Base-by-base conservation (phyloP, 2,329 filamentous ascomycete species). In the Neopestalotiopsis sp. region DNA sequence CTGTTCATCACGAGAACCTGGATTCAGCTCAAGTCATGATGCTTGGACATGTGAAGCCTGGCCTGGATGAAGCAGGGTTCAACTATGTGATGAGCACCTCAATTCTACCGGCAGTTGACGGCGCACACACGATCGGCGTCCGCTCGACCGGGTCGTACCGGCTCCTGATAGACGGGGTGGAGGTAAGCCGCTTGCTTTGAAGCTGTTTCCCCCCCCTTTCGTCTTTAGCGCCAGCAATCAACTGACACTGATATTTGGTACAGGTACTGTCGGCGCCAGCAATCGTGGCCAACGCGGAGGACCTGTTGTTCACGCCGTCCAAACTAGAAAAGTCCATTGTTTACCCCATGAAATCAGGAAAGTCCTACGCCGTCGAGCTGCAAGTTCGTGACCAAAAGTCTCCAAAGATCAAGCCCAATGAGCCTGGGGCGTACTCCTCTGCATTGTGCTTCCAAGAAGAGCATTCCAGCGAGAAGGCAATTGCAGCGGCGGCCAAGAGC, bases 401-500 rank as follows among this genome's bases (percentile, higher is more conserved):
- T 9, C 45, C 45, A 2, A 52, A 52, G 45, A 14, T n/a, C 1
- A 66, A 45, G 24, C 24, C 32, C 12, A 24, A 38, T 42, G 64
- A 66, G n/a, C 64, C 64, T 17, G 52, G 42, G 1, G 42, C 64
- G 1, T 66, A 66, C 34, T 45, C 64, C 4, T 42, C 30, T 5
- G 14, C 64, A 2, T n/a, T 66, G 42, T 66, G 64, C 17, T 66
- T 66, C 45, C 42, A 66, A 20, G 45, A 66, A n/a, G 12, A 13
- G 24, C 32, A 49, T 42, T 58, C 45, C 7, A 45, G 30, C 10
- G 64, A 56, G 30, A 28, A 24, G 14, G 64, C 24, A 4, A 66
- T 66, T 40, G 52, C 10, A 6, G 28, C 24, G 7, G 64, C 64
- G 2, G 63, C 13, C 3, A 10, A 57, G 30, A 24, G 32, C 13